These are phyloP conservation scores for Curvularia sp. DNA, from an alignment of 2,329 filamentous ascomycete genomes.

Conservation along the genomic window DNA sequence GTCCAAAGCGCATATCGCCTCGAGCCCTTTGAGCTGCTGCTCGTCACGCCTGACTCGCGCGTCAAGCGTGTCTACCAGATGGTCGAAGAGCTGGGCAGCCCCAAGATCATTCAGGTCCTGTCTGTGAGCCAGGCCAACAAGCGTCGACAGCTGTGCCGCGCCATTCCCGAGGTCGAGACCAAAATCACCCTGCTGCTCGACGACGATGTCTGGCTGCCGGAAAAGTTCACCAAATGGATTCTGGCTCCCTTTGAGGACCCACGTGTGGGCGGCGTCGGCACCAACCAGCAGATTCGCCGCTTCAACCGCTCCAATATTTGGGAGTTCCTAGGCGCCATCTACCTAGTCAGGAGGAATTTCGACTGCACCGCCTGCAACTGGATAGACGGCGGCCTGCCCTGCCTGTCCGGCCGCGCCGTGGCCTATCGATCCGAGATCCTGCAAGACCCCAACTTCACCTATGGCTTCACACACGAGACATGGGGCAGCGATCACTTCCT, in stretches of 20 bases:
- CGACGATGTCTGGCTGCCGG: conserved; percentile 93
- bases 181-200: conserved; percentile 91
- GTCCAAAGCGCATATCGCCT: conserved; percentile 78
- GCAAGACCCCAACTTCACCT: conserved; percentile 81
- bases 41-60: conserved; percentile 88
- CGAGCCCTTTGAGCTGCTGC: conserved; percentile 74
- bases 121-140: conserved; percentile 90
- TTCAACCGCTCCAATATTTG: conserved; percentile 71
- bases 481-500: conserved; percentile 75
- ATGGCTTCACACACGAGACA: conserved; percentile 89
- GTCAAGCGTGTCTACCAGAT: conserved; percentile 72
- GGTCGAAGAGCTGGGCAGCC: conserved; percentile 49
- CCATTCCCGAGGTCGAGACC: conserved; percentile 83
- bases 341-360: conserved; percentile 93
- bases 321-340: conserved; percentile 90
- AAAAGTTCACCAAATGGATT: conserved; percentile 86
- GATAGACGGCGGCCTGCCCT: conserved; percentile 94
- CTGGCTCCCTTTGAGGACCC: conserved; percentile 88
- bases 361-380: conserved; percentile 96
- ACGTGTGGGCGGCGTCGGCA: conserved; percentile 86
- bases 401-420: conserved; percentile 92
- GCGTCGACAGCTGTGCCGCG: conserved; percentile 89
- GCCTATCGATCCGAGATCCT: conserved; percentile 91
- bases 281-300: conserved; percentile 84
- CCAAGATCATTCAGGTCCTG: conserved; percentile 74